These are phyloP conservation scores for Botryosphaeria agaves DNA, from an alignment of 2,329 filamentous ascomycete genomes.

Conservation along the genomic window DNA sequence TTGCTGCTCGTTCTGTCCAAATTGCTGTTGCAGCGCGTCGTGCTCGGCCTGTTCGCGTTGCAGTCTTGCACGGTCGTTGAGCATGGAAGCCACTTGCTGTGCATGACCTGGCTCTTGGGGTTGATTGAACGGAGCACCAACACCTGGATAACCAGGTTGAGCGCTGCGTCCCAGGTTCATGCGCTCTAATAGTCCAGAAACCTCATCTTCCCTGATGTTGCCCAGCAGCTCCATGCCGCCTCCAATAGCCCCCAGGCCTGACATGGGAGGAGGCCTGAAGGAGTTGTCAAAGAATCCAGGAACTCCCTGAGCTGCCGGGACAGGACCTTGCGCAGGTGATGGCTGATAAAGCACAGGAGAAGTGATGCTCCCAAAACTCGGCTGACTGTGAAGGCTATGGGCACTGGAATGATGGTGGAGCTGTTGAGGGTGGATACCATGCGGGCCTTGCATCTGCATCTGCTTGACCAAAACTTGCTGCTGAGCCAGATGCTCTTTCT, in stretches of 20 bases:
- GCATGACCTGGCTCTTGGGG: conserved; percentile 33
- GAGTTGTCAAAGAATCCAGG: conserved; percentile 55
- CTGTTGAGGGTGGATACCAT: conserved; percentile 36
- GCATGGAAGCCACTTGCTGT: conserved; percentile 40
- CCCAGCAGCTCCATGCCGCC: conserved; percentile 25
- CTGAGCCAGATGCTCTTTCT: conserved; percentile 81
- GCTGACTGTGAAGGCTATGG: conserved; percentile 91
- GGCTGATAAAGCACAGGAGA: conserved; percentile 61
- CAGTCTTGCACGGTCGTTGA: conserved; percentile 41
- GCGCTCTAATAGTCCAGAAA: conserved; percentile 45
- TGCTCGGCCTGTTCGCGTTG: conserved; percentile 44
- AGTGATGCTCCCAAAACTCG: conserved; percentile 86
- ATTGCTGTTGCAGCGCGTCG: conserved; percentile 24
- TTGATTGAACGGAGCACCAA: conserved; percentile 25
- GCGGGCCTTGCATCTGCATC: conserved; percentile 44
- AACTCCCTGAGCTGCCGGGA: conserved; percentile 27
- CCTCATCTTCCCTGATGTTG: conserved; percentile 49
- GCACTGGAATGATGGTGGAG: conserved; percentile 90
- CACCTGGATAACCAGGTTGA: conserved; percentile 29
- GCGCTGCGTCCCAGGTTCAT: conserved; percentile 40
- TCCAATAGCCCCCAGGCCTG: conserved; percentile 26
- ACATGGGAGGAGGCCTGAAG: conserved; percentile 21
- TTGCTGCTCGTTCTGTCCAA: conserved; percentile 28
- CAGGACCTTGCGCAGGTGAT: conserved; percentile 35
- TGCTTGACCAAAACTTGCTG: conserved; percentile 65